Conservation (phyloP, 768 basidiomycete species). For the Phylloporus sp. region DNA sequence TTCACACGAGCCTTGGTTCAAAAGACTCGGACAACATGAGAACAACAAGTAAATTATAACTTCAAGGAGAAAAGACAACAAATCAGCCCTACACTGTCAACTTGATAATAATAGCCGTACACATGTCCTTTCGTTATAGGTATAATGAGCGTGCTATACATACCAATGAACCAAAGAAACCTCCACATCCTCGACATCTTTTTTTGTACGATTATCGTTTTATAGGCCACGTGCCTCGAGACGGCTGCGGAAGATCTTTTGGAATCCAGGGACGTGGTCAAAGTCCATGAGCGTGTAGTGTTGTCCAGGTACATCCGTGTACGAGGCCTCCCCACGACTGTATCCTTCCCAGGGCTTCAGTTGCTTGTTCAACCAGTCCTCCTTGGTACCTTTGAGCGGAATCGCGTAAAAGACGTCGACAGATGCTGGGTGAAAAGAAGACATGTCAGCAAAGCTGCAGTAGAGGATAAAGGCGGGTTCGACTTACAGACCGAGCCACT, state of each 20-base stretch:
- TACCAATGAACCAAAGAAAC: no score
- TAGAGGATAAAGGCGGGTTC: not conserved
- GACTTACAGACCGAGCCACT: slow-evolving; percentile 26
- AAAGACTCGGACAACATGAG: no score
- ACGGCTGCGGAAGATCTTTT: slow-evolving; percentile 26
- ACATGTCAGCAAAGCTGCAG: not conserved
- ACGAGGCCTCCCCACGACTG: slow-evolving; percentile 23
- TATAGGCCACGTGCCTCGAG: slow-evolving; percentile 27
- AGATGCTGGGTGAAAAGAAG: slow-evolving; percentile 3
- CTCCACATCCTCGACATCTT: no score
- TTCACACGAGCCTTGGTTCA: no score
- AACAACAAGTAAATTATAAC: no score
- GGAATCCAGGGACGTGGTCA: slow-evolving; percentile 29
- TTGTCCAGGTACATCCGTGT: slow-evolving; percentile 26
- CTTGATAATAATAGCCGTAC: no score
- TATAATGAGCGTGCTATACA: no score
- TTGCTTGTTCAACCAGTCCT: slow-evolving; percentile 28
- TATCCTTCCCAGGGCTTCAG: slow-evolving; percentile 28
- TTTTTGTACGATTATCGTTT: no score
- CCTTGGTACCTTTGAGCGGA: slow-evolving; percentile 26
- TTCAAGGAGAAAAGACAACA: no score
- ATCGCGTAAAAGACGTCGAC: slow-evolving; percentile 28
- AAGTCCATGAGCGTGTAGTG: slow-evolving; percentile 32
- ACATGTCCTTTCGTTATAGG: no score
- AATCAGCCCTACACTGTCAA: no score